Evolutionary conservation across 306 rosid genomes (phyloP).

Genomic region (Fragaria vesca): DNA sequence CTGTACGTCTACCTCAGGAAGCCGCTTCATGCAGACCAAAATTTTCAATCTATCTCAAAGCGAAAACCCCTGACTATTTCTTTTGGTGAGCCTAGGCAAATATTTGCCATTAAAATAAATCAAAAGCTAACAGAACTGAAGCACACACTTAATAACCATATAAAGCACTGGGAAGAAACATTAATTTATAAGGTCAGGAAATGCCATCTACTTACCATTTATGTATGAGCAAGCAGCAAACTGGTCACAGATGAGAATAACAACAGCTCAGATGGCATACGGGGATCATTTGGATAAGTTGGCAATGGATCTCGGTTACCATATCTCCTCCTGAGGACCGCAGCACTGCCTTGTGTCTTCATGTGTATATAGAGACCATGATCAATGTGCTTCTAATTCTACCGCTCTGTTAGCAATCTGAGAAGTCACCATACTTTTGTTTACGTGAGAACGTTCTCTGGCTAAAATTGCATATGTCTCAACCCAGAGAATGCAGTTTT

Average conservation of each 20-base stretch:
- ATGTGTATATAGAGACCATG: conserved; percentile 9
- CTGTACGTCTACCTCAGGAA: background rate
- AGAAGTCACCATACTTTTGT: conserved; percentile 15
- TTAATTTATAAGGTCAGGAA: background rate
- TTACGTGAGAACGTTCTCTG: conserved; percentile 33
- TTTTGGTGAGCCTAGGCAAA: conserved; percentile 1
- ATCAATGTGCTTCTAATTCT: conserved; percentile 16
- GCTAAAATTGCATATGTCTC: conserved; percentile 39
- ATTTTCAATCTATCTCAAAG: background rate
- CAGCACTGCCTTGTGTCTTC: background rate
- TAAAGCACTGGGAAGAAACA: background rate
- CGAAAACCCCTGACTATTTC: background rate
- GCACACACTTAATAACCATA: background rate
- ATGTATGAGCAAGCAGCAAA: conserved; percentile 11
- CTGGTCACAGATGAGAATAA: conserved; percentile 6
- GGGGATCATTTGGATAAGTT: background rate
- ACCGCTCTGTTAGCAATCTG: conserved; percentile 26
- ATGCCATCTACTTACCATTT: background rate
- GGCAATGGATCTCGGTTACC: conserved; percentile 1
- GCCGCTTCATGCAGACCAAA: background rate
- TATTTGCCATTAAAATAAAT: background rate
- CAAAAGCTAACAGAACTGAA: background rate
- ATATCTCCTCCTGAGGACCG: background rate
- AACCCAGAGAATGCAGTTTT: conserved; percentile 24
- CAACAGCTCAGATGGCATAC: background rate